These are phyloP conservation scores for Hypoxylon sp. DNA, from an alignment of 2,329 filamentous ascomycete species.

Conservation along the genomic window DNA sequence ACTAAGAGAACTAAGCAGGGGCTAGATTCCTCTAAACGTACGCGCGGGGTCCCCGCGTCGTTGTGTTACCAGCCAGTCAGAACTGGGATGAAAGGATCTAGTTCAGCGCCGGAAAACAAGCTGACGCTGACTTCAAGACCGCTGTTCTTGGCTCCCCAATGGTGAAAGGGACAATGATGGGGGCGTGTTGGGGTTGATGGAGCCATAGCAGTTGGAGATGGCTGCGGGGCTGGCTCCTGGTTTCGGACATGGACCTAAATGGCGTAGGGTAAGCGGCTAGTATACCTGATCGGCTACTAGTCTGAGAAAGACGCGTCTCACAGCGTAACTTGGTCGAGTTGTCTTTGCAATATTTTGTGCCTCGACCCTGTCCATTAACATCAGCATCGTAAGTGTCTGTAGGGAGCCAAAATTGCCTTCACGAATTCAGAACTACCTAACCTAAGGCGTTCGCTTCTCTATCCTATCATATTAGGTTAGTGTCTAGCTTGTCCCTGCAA, in stretches of 20 bases:
- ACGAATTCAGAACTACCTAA: not conserved
- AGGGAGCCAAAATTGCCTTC: not conserved
- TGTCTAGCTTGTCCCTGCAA: not conserved
- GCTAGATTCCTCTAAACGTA: slow-evolving; percentile 11
- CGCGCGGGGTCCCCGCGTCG: slow-evolving; percentile 32
- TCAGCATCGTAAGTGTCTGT: not conserved
- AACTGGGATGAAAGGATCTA: not conserved
- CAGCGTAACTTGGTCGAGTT: too few species aligned
- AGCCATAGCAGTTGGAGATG: not conserved
- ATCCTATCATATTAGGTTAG: too few species aligned
- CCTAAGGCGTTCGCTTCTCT: too few species aligned
- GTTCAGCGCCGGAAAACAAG: not conserved
- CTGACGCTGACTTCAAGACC: not conserved
- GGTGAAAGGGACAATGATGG: not conserved
- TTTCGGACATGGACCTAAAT: not conserved
- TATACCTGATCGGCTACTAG: not conserved
- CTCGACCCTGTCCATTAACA: not conserved
- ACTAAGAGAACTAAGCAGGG: slow-evolving; percentile 6
- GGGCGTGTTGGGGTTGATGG: not conserved
- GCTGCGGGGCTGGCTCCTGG: not conserved
- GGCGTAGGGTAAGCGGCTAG: not conserved
- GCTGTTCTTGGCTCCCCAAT: not conserved
- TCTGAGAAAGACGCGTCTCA: too few species aligned
- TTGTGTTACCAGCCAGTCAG: not conserved
- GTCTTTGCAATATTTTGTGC: not conserved